Percentiles rank a stretch among this genome's conserved stretches.
phyloP scores from a whole-genome alignment of 1,284 basidiomycete species.

The Irpex sp. region DNA sequence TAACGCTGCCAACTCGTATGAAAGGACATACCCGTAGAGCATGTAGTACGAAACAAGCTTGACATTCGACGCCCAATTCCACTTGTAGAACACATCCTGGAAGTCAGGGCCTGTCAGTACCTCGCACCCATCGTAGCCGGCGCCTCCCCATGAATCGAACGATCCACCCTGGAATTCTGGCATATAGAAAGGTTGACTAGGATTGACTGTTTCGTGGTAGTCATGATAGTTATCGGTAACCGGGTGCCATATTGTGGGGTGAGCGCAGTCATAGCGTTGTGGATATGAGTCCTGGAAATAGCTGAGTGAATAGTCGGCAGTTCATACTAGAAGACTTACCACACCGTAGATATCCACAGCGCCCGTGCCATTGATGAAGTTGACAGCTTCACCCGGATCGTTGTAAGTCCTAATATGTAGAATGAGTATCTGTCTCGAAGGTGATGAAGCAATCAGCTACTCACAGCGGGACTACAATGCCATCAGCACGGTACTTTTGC shows the following conservation, averaged over 20 bases:
- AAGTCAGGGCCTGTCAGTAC: constrained; percentile 78
- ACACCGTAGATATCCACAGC: constrained; percentile 65
- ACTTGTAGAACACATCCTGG: constrained; percentile 78
- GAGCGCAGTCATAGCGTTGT: constrained; percentile 79
- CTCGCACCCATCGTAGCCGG: constrained; percentile 61
- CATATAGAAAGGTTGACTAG: constrained; percentile 70
- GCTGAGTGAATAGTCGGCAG: no score
- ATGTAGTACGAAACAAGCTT: constrained; percentile 86
- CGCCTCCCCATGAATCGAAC: constrained; percentile 81
- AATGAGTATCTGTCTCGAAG: no score
- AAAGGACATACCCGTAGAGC: constrained; percentile 70
- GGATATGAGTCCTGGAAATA: constrained; percentile 81
- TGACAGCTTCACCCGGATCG: constrained; percentile 64
- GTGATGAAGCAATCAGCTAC: constrained; percentile 4
- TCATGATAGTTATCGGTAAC: constrained; percentile 64
- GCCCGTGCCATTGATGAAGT: constrained; percentile 78
- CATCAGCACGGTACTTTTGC: constrained; percentile 58
- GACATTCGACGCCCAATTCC: constrained; percentile 82
- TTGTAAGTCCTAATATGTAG: no score
- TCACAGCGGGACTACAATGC: constrained; percentile 71
- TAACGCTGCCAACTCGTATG: background rate
- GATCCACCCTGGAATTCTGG: constrained; percentile 67
- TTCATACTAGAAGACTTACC: no score
- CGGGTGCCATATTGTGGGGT: constrained; percentile 66
- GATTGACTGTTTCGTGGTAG: constrained; percentile 65